phyloP scores from a whole-genome alignment of 2,329 filamentous ascomycete species.

The Colletotrichum caudatum region DNA sequence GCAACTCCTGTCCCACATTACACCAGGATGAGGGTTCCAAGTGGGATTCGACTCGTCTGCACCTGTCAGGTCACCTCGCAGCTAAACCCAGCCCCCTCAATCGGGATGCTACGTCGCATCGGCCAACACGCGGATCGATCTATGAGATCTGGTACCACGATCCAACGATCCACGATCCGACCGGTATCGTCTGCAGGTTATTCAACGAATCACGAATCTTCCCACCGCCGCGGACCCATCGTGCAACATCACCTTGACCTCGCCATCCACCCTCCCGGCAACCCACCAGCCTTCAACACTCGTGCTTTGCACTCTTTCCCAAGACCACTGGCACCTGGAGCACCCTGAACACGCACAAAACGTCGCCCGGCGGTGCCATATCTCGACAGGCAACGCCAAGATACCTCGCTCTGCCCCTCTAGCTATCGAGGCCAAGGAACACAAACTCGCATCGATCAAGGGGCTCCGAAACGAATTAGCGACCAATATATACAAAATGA shows the following conservation, averaged over 20 bases:
- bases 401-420: not conserved
- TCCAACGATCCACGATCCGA: not conserved
- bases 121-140: not conserved
- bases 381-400: not conserved
- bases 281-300: constrained; percentile 1
- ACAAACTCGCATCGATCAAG: not conserved
- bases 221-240: not conserved
- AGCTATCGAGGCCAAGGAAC: not conserved
- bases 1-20: not conserved
- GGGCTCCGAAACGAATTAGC: not conserved
- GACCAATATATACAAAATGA: not conserved
- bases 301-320: not conserved
- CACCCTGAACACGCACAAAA: not conserved
- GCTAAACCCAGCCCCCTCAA: not conserved
- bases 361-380: not conserved
- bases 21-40: not conserved
- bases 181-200: not conserved
- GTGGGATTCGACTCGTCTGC: not conserved
- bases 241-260: not conserved
- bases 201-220: not conserved
- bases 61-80: not conserved
- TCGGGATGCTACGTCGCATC: not conserved
- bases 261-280: not conserved
- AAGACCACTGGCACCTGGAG: not conserved
- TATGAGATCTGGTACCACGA: not conserved